Evolutionary conservation across 768 basidiomycete species (phyloP), one percentile per base, ranked within the genome.

Genomic region (Boletellus ananas): DNA sequence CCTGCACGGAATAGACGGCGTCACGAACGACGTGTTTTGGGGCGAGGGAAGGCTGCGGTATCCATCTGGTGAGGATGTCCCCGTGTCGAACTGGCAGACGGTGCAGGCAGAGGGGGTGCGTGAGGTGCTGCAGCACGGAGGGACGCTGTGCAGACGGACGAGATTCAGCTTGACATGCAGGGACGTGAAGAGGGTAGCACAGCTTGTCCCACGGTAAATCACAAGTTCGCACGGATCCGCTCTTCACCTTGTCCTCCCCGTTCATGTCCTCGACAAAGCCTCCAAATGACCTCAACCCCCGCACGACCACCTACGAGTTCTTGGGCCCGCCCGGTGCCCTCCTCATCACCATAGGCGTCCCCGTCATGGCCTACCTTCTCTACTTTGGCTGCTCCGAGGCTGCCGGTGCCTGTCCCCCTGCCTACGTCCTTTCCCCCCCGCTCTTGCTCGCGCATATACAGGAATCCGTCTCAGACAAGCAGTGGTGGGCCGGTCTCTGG

Each of bases 121-220:
- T 45, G 66, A 69, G 36, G 67, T 70, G 10, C 64, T 85, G 43
- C 43, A 59, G 35, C 63, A 69, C 14, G 84, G 83, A n/a, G 79
- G 79, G 8, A 63, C 65, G 25, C 66, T 93, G 49, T 61, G 64
- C 54, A 76, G 94, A 52, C 70, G 71, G 16, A 75, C 75, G 34
- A 72, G 94, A 63, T 82, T 88, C 46, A 95, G 91, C 69, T 66
- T 95, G 61, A 95, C 94, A 2, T 95, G 89, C 64, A 77, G 93
- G 45, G 87, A 88, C 61, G 87, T 94, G 3, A 78, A 75, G 48
- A 86, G 79, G 60, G 84, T 90, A 20, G 51, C 47, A 18, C 39
- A 29, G 29, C 29, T 29, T 29, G 29, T 29, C 29, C 8, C 29
- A 29, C 29, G 29, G 29, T 29, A 29, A 29, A 10, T 11, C 6